Conservation (phyloP, 495 filamentous ascomycete species). For the Neurospora sp. region DNA sequence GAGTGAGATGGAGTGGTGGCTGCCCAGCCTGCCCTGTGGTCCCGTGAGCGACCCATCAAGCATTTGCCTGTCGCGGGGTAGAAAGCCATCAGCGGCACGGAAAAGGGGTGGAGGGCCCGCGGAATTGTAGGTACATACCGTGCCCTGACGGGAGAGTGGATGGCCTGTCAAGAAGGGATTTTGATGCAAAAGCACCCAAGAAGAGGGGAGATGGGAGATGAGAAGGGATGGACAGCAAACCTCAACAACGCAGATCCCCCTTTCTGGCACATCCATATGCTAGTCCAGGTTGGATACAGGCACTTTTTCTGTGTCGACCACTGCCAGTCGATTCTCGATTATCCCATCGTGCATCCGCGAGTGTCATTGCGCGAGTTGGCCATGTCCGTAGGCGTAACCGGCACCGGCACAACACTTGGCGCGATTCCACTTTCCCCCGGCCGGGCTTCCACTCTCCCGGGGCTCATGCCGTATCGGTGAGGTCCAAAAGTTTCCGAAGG, state of each 20-base stretch:
- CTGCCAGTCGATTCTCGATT: background rate
- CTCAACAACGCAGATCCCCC: background rate
- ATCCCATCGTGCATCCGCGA: background rate
- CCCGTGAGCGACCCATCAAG: background rate
- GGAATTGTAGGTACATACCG: background rate
- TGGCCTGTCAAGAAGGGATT: background rate
- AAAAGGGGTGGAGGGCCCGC: background rate
- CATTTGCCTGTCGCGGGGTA: background rate
- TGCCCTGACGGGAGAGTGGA: background rate
- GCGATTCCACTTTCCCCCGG: background rate
- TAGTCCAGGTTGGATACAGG: background rate
- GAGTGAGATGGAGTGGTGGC: background rate
- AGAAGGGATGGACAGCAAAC: background rate
- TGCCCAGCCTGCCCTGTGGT: background rate
- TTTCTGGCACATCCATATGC: background rate
- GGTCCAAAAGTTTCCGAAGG: background rate
- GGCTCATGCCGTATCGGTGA: background rate
- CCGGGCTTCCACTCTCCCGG: background rate
- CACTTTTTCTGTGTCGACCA: background rate
- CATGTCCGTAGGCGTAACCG: background rate
- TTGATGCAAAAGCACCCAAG: background rate
- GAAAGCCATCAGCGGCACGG: background rate
- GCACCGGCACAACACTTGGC: background rate
- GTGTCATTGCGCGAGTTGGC: background rate
- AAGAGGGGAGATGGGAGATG: background rate